Evolutionary conservation across 495 filamentous ascomycete species (phyloP).

Genomic region (Chaetomium fimeti): DNA sequence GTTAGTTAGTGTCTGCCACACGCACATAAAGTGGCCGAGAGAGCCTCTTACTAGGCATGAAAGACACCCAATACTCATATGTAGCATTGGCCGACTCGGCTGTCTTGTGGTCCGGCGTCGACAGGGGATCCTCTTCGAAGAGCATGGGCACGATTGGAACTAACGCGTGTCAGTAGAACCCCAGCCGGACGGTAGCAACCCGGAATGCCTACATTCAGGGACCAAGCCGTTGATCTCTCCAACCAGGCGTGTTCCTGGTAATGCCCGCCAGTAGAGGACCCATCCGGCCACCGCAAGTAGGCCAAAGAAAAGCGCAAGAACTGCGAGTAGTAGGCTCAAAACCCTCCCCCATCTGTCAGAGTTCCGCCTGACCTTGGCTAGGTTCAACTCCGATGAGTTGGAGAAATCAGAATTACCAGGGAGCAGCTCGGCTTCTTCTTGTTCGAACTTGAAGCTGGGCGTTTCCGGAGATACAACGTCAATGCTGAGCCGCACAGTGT

Average conservation of each 20-base stretch:
- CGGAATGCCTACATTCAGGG: neutral
- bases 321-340: neutral
- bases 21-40: neutral
- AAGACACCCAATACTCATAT: constrained; percentile 5
- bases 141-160: constrained; percentile 1
- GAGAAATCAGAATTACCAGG: neutral
- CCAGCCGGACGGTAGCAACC: neutral
- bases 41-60: constrained; percentile 8
- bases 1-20: neutral
- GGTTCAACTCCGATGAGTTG: neutral
- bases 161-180: neutral
- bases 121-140: constrained; percentile 10
- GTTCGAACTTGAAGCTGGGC: neutral
- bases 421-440: neutral
- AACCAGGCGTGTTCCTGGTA: neutral
- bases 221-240: constrained; percentile 12
- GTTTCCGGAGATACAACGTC: neutral
- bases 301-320: neutral
- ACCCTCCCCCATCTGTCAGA: neutral
- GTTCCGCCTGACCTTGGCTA: neutral
- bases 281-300: neutral
- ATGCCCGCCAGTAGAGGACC: neutral
- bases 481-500: neutral
- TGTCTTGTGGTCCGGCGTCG: constrained; percentile 20
- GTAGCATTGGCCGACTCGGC: constrained; percentile 17